Percentiles rank a stretch among this genome's conserved stretches.
phyloP scores from a whole-genome alignment of 192 early-diverging fungal genomes.

The Gonapodya sp. region DNA sequence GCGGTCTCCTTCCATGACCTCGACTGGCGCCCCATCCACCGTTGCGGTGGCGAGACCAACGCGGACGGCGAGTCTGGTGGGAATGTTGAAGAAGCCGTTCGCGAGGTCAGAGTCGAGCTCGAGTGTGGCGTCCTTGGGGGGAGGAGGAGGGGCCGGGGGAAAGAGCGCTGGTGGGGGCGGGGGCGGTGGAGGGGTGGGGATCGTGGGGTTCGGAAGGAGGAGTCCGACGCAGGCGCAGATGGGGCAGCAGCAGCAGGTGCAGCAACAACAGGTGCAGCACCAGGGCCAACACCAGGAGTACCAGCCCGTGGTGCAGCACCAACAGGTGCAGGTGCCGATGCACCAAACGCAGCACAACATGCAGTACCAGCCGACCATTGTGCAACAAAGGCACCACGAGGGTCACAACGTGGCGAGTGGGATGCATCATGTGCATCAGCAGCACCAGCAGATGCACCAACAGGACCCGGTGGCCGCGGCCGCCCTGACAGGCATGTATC shows the following conservation, averaged over 20 bases:
- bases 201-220: neutral
- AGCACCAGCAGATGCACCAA: neutral
- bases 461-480: neutral
- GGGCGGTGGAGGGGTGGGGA: neutral
- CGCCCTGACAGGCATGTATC: neutral
- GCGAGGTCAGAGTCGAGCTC: neutral
- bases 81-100: neutral
- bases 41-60: too few species aligned
- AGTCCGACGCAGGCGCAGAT: neutral
- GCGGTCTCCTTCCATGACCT: too few species aligned
- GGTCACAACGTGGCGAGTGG: too few species aligned
- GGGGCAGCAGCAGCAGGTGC: neutral
- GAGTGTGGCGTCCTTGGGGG: neutral
- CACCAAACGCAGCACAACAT: neutral
- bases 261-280: neutral
- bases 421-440: neutral
- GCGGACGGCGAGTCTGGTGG: too few species aligned
- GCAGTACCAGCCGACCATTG: too few species aligned
- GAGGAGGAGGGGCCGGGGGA: neutral
- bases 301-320: neutral
- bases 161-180: neutral
- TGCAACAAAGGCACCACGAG: too few species aligned
- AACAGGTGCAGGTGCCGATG: neutral
- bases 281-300: neutral
- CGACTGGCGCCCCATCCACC: too few species aligned